Evolutionary conservation across 495 filamentous ascomycete genomes (phyloP).

Genomic region (Hypoxylon lenormandii): DNA sequence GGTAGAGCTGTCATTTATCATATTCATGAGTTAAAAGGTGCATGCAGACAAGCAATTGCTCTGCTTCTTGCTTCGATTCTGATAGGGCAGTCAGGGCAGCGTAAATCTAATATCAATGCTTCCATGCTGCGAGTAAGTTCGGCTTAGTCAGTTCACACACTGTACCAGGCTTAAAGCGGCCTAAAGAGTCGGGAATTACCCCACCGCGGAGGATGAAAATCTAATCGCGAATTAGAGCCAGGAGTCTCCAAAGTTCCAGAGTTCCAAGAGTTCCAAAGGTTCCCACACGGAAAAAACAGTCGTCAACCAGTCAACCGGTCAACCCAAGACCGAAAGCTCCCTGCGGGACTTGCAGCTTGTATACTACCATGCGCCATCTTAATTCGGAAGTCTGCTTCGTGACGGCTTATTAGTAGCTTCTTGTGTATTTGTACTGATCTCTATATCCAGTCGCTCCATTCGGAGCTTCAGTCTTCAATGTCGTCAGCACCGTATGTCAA

Average conservation of each 20-base stretch:
- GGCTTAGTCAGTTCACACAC: slow-evolving; percentile 10
- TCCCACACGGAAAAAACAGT: neutral
- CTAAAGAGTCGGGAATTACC: slow-evolving; percentile 22
- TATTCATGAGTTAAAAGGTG: no score
- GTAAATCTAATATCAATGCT: no score
- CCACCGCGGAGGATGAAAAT: slow-evolving; percentile 32
- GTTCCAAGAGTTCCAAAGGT: no score
- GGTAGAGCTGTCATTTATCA: no score
- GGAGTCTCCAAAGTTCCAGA: neutral
- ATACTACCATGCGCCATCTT: slow-evolving; percentile 30
- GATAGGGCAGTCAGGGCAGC: neutral
- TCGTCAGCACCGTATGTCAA: slow-evolving; percentile 50
- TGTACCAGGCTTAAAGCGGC: slow-evolving; percentile 33
- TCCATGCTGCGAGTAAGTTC: slow-evolving; percentile 1
- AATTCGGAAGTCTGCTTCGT: slow-evolving; percentile 29
- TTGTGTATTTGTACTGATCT: slow-evolving; percentile 6
- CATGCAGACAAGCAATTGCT: no score
- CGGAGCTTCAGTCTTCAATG: slow-evolving; percentile 42
- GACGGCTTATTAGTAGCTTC: slow-evolving; percentile 19
- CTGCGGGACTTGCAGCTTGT: slow-evolving; percentile 37
- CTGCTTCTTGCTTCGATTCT: neutral
- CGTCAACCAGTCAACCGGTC: slow-evolving; percentile 8
- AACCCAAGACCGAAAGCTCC: slow-evolving; percentile 36
- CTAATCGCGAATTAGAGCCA: slow-evolving; percentile 2
- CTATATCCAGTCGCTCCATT: slow-evolving; percentile 31